Base-by-base conservation (phyloP, 2,329 filamentous ascomycete genomes). In the Stromatinia cepivora region DNA sequence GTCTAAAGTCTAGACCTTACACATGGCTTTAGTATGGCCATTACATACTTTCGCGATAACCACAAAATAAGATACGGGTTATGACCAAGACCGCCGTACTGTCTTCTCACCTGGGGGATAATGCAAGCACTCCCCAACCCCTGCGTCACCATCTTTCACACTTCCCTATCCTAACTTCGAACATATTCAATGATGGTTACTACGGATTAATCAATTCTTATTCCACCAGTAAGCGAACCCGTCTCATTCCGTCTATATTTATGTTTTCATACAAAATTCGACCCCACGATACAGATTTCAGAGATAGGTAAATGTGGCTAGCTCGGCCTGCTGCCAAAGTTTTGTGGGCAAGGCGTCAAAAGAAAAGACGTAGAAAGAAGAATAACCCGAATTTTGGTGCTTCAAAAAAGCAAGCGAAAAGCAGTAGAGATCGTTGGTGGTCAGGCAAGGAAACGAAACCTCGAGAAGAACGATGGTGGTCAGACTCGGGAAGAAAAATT, bases 251-350 rank as follows among this genome's bases (percentile, higher is more conserved):
- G 9, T n/a, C 45, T 25, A 50, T 50, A 50, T 39, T 61, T n/a
- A 61, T 61, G 58, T 61, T 63, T 63, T 25, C 46, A 39, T 28
- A 11, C 45, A 39, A 52, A 39, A 39, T 15, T 50, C 15, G 28
- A 3, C 28, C 42, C 8, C 59, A n/a, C 6, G 22, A 63, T 28
- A 39, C 15, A 31, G 3, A 62, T 48, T 39, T 36, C 22, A 25
- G 9, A 63, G 46, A 39, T 39, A 52, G 31, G 61, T 63, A 52
- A 50, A 63, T 39, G 59, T 63, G 31, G 61, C n/a, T 63, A 46
- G 61, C 61, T 63, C 22, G 61, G 2, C 61, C 61, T 36, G 46
- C 46, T 39, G 46, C 31, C 31, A 52, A 39, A 36, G 22, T 25
- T 4, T 9, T 50, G 31, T 63, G n/a, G 31, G 46, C 46, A 52